Conservation (phyloP, 768 basidiomycete genomes). For the Trametopsis cervina region DNA sequence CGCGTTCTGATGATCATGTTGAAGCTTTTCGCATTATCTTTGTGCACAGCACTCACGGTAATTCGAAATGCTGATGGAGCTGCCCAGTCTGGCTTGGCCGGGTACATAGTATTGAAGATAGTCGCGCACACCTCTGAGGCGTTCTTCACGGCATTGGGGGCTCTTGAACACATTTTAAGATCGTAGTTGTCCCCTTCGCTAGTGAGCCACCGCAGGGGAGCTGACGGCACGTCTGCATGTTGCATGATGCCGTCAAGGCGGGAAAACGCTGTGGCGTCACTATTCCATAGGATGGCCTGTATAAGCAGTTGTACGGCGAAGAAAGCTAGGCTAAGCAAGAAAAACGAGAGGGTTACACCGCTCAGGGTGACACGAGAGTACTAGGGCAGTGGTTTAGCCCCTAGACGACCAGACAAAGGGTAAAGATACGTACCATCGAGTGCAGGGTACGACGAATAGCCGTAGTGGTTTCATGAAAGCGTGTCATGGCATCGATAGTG, state of each 20-base stretch:
- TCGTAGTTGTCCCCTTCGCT: neutral
- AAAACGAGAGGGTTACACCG: neutral
- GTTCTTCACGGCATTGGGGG: neutral
- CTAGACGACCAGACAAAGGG: neutral
- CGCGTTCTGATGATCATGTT: no score
- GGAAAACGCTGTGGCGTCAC: neutral
- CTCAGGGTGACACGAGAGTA: neutral
- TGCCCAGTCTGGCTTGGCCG: neutral
- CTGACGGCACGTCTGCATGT: neutral
- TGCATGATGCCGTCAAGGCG: neutral
- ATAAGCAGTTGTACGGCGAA: neutral
- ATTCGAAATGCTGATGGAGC: neutral
- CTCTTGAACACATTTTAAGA: neutral
- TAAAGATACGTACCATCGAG: neutral
- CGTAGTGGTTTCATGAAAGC: no score
- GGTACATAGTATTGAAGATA: neutral
- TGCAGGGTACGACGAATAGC: neutral
- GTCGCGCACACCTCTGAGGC: neutral
- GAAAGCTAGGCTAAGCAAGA: neutral
- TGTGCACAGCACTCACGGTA: neutral
- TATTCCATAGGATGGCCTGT: neutral
- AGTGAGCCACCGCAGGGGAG: neutral
- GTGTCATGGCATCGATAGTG: no score
- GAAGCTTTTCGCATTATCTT: no score
- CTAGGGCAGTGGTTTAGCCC: no score